A percentile compares a stretch with the other conserved stretches of the same genome.
Conservation (phyloP, 805 yeast species). For the Candida broadrunensis region DNA sequence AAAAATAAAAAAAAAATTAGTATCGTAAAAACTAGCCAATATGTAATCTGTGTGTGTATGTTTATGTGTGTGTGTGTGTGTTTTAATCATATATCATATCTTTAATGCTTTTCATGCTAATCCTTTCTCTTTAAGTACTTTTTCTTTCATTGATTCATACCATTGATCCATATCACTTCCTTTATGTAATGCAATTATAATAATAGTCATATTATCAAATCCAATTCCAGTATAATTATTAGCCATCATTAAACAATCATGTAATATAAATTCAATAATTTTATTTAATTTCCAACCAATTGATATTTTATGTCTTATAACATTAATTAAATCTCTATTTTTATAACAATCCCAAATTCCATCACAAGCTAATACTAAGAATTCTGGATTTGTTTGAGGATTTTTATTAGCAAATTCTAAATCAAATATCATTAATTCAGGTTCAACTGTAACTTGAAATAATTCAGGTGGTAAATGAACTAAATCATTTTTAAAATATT, state of each 20-base stretch:
- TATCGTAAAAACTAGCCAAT: too few relatives aligned
- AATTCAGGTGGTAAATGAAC: slow-evolving; percentile 42
- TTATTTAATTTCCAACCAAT: slow-evolving; percentile 57
- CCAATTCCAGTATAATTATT: slow-evolving; percentile 75
- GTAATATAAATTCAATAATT: slow-evolving; percentile 57
- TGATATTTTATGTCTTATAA: slow-evolving; percentile 56
- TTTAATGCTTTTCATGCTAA: slow-evolving; percentile 2
- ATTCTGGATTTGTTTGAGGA: slow-evolving; percentile 25
- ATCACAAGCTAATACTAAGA: slow-evolving; percentile 42
- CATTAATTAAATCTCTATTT: slow-evolving; percentile 49
- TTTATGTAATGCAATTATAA: slow-evolving; percentile 61
- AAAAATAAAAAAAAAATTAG: too few relatives aligned
- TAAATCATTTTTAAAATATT: slow-evolving; percentile 21
- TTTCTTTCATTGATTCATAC: slow-evolving; percentile 51
- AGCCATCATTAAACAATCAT: slow-evolving; percentile 68
- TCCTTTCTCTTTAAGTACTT: slow-evolving; percentile 24
- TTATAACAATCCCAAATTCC: slow-evolving; percentile 51
- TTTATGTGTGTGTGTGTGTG: too few relatives aligned
- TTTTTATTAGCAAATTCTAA: slow-evolving; percentile 7
- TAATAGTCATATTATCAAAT: slow-evolving; percentile 76
- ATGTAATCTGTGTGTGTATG: too few relatives aligned
- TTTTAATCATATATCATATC: too few relatives aligned
- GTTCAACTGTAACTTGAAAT: slow-evolving; percentile 42
- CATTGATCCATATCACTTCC: slow-evolving; percentile 49
- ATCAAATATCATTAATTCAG: slow-evolving; percentile 39